These are phyloP conservation scores for Ramularia endophylla DNA, from an alignment of 2,329 filamentous ascomycete genomes.

Conservation along the genomic window DNA sequence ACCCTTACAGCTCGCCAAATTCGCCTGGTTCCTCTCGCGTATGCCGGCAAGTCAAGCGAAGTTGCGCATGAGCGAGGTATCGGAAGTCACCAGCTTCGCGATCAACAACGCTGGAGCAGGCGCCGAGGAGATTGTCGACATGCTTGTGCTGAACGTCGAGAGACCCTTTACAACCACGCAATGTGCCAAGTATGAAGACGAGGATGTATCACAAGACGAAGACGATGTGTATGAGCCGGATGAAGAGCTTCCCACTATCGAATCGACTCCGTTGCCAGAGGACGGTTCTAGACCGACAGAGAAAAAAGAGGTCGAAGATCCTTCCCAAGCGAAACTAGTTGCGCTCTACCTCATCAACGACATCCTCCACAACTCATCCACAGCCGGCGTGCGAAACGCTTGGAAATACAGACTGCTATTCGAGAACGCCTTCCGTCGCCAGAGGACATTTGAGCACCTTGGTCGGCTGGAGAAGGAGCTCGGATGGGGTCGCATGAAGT, in stretches of 20 bases:
- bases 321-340: constrained; percentile 68
- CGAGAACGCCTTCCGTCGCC: constrained; percentile 62
- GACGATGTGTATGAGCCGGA: constrained; percentile 36
- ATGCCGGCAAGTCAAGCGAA: constrained; percentile 69
- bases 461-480: constrained; percentile 66
- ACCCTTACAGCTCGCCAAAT: constrained; percentile 75
- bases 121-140: constrained; percentile 83
- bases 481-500: constrained; percentile 73
- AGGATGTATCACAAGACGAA: constrained; percentile 33
- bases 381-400: constrained; percentile 71
- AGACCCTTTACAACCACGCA: constrained; percentile 65
- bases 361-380: constrained; percentile 70
- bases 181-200: constrained; percentile 58
- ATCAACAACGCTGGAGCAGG: constrained; percentile 80
- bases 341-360: constrained; percentile 77
- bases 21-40: constrained; percentile 76
- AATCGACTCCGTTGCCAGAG: constrained; percentile 27
- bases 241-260: constrained; percentile 31
- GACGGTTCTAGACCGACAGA: constrained; percentile 20
- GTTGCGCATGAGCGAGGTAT: constrained; percentile 78
- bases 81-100: constrained; percentile 78
- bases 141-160: constrained; percentile 76
- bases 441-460: constrained; percentile 67
- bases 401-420: constrained; percentile 84
- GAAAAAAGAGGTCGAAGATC: constrained; percentile 50